Evolutionary conservation across 495 filamentous ascomycete species (phyloP), one percentile per base, ranked within the genome.

Genomic region (Aspergillus homomorphus): DNA sequence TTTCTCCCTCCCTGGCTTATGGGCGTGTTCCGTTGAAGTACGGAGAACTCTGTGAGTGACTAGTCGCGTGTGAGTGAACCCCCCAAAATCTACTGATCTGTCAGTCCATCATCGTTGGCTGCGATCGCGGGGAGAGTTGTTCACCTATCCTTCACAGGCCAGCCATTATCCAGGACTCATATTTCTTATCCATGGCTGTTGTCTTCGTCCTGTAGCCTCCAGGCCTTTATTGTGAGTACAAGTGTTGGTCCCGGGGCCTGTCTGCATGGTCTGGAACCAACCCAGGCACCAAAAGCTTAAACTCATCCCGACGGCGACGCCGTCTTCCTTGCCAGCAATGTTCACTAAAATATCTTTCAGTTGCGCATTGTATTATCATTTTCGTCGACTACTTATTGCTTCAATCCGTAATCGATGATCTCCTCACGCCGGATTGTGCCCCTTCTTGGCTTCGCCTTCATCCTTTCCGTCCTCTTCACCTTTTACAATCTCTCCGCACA

Each of bases 391-490:
- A 19, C 30, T 63, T 44, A 58, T 45, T 54, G 30, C 45, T 19
- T 44, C 30, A 54, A 51, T 42, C 24, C 57, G 28, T 54, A 48
- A 55, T 59, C 63, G 60, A 77, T 77, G 75, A 66, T 72, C 71
- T 65, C 68, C 62, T 65, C 67, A 66, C 73, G 73, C 48, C 73
- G 73, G 48, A 55, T 63, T 28, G 62, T 72, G 28, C 64, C 72
- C 56, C 66, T 74, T 45, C 58, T 76, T 54, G 72, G 75, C 69
- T 57, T 71, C 61, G 67, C 63, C 66, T 72, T 77, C 58, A 66
- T 70, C 57, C 23, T 66, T 49, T 54, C 69, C 59, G 55, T 71
- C 59, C 49, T 73, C 38, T 58, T 69, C 61, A 64, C 72, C 21
- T 60, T 71, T 49, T 67, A 65, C 43, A 65, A 46, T 23, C 65